Evolutionary conservation across 441 rosid species (phyloP), one percentile per base, ranked within the genome.

Genomic region (Raphanus hybrid): DNA sequence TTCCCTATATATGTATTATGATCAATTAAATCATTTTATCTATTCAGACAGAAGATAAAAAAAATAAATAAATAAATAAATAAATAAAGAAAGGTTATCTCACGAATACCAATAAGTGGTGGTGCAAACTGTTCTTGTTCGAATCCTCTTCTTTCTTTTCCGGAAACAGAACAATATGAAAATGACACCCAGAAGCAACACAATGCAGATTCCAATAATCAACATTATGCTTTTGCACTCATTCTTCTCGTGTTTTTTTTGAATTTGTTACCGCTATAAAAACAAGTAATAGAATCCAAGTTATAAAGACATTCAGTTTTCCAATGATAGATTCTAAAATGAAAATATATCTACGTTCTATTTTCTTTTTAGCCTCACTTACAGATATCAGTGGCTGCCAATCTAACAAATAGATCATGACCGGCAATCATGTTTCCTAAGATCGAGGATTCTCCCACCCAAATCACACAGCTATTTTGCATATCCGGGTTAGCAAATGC

Each of bases 381-480:
- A 34, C 67, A 18, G 2, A 9, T 6, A 77, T 88, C 91, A 29
- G 87, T 74, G 39, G 90, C 84, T 6, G 88, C 77, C 65, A 87
- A 63, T 67, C 89, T 76, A 26, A 88, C 71, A 65, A 71, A 90
- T 9, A 88, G 79, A 77, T 83, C 87, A 64, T 90, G 90, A 1
- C 95, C 90, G 1, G 63, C 32, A 35, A 84, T 0, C 4, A 10
- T 9, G 54, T 23, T 80, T 76, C 65, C 95, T 75, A 71, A 87
- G 76, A 67, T 89, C 91, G 35, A 84, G 2, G 34, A 90, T 82
- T 83, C 82, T 3, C 66, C 89, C 32, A 76, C 68, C 92, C 98
- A 91, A 43, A 86, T 74, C 26, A 89, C 87, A 73, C 97, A 91
- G 37, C 88, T 86, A 8, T 75, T 79, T 41, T 71, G 70, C 62